A percentile compares a stretch with the other conserved stretches of the same genome.
Evolutionary conservation across 164 flowering plant genomes (phyloP).

Genomic region (Sextonia rubra): DNA sequence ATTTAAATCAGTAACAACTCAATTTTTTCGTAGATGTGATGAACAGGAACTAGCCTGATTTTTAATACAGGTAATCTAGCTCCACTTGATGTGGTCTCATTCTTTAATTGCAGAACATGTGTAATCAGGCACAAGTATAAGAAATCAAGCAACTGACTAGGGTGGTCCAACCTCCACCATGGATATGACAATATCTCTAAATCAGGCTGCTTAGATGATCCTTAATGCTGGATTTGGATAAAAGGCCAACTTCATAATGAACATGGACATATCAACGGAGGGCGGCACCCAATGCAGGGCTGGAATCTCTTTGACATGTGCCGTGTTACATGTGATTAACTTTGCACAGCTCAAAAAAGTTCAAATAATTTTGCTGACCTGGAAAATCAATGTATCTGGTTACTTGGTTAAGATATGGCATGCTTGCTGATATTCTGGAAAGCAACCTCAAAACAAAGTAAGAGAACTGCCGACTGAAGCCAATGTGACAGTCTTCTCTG

Average conservation of each 20-base stretch:
- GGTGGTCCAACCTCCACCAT: background rate
- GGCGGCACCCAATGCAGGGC: too few species aligned
- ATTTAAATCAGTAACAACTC: too few species aligned
- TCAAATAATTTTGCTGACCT: slow-evolving; percentile 1
- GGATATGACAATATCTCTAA: background rate
- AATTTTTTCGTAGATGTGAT: background rate
- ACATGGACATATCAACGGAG: background rate
- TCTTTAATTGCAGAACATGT: background rate
- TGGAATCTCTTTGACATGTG: background rate
- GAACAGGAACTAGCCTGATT: background rate
- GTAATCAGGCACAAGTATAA: background rate
- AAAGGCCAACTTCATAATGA: background rate
- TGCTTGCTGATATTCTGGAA: background rate
- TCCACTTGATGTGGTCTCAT: background rate
- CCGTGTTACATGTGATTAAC: background rate
- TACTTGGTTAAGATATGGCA: slow-evolving; percentile 1
- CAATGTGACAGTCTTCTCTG: background rate
- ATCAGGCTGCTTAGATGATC: background rate
- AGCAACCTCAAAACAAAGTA: background rate
- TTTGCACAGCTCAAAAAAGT: background rate
- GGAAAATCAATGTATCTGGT: background rate
- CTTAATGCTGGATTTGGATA: background rate
- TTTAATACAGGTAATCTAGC: background rate
- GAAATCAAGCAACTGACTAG: background rate
- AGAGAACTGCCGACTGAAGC: background rate